phyloP scores from a whole-genome alignment of 2,329 filamentous ascomycete species.

The Drechslera avenae region DNA sequence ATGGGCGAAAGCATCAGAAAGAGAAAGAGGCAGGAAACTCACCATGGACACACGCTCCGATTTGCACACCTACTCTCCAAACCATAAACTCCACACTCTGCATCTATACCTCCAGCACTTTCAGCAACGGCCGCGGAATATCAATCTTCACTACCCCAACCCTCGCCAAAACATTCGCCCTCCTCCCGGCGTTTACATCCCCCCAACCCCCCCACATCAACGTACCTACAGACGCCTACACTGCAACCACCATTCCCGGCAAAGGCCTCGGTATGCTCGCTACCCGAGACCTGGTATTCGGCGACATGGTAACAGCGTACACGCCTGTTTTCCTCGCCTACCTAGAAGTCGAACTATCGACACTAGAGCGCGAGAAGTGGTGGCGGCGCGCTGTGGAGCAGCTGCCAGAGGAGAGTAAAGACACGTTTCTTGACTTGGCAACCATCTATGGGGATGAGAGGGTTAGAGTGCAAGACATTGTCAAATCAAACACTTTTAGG shows the following conservation, averaged over 20 bases:
- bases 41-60: conserved; percentile 35
- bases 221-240: conserved; percentile 22
- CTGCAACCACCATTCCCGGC: conserved; percentile 27
- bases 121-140: conserved; percentile 38
- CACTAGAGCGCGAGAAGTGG: conserved; percentile 36
- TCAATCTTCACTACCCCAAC: conserved; percentile 43
- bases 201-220: conserved; percentile 25
- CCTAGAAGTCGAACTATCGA: conserved; percentile 34
- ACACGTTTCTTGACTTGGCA: conserved; percentile 28
- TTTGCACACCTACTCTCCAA: conserved; percentile 32
- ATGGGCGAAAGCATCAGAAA: not conserved
- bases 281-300: conserved; percentile 21
- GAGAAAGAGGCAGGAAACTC: not conserved
- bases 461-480: conserved; percentile 40
- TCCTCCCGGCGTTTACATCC: conserved; percentile 32
- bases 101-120: conserved; percentile 37
- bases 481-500: conserved; percentile 46
- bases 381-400: conserved; percentile 34
- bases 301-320: conserved; percentile 35
- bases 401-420: conserved; percentile 24
- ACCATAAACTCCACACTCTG: conserved; percentile 36
- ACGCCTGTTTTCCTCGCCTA: conserved; percentile 42
- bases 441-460: conserved; percentile 35
- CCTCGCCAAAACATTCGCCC: conserved; percentile 28
- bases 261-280: conserved; percentile 44